Evolutionary conservation across 2,329 filamentous ascomycete species (phyloP).

Genomic region (Paecilomyces formosus): DNA sequence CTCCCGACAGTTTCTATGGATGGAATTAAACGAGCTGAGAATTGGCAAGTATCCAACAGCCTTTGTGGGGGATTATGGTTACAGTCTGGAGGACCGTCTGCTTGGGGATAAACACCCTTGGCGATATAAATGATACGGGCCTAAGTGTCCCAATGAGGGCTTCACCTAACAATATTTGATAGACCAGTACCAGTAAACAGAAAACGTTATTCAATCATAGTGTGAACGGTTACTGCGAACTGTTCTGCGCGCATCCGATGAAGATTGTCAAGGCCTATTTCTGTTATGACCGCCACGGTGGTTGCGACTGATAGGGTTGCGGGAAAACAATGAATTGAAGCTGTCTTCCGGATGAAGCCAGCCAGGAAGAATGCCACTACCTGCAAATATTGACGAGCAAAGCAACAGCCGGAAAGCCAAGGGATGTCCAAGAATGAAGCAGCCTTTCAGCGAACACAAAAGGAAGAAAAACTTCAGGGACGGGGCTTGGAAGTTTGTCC

Average conservation of each 20-base stretch:
- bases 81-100: background rate
- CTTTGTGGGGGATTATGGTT: background rate
- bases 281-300: background rate
- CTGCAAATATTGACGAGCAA: background rate
- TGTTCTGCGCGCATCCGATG: background rate
- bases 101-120: background rate
- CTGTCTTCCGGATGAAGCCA: background rate
- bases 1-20: background rate
- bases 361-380: background rate
- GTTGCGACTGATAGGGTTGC: background rate
- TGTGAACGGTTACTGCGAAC: conserved; percentile 4
- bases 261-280: background rate
- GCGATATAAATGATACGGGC: background rate
- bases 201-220: conserved; percentile 33
- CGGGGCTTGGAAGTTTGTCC: background rate
- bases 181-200: conserved; percentile 7
- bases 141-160: background rate
- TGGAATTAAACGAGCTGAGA: background rate
- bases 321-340: background rate
- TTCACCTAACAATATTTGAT: background rate
- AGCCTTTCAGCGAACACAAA: background rate
- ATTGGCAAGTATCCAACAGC: background rate
- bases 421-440: background rate
- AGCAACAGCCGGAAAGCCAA: background rate
- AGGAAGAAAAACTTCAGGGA: background rate